Base-by-base conservation (phyloP, 2,329 filamentous ascomycete genomes). In the Tothia fuscella region DNA sequence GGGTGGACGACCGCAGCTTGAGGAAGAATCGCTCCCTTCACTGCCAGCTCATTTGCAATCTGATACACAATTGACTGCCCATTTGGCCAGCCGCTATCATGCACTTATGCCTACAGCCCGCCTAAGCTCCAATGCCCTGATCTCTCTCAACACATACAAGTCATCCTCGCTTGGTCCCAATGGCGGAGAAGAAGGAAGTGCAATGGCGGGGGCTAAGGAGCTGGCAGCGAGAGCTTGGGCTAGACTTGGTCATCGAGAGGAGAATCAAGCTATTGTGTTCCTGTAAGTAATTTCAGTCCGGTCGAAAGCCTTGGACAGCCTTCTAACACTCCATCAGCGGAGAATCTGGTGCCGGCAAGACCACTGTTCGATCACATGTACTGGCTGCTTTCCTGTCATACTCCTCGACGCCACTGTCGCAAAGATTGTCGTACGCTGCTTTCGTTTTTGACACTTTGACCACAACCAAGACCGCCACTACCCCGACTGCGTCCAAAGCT, bases 371-470 rank as follows among this genome's bases (percentile, higher is more conserved):
- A 47, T 84, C 86, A 32, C 91, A 96, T 59, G 68, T 95, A 42
- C 69, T 98, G 34, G 82, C 87, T 19, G 77, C 88, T 1, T 72
- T 98, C 41, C 74, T 98, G 22, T 81, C 81, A 53, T 93, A 88
- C 59, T 91, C 88, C 2, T 87, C 86, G 0, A 96, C 91, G 10
- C 91, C 91, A 1, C 68, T 98, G 3, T 96, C 89, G 2, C 85
- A 80, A 50, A 98, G 95, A 62, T 72, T 95, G 16, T 95, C 89
- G 3, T 80, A 93, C 38, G 89, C 89, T 17, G 82, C 89, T 32
- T 98, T 95, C 59, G 77, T 96, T 46, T 98, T 98, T 59, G 91
- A 98, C 57, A 83, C 86, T 2, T 73, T 98, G 46, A 98, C 91
- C 4, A 96, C 91, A 2, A 98, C 91, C 20, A 98, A 98, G 66